Evolutionary conservation across 176 grass and related monocot genomes (phyloP).

Genomic region (Coix lacrymajobi): DNA sequence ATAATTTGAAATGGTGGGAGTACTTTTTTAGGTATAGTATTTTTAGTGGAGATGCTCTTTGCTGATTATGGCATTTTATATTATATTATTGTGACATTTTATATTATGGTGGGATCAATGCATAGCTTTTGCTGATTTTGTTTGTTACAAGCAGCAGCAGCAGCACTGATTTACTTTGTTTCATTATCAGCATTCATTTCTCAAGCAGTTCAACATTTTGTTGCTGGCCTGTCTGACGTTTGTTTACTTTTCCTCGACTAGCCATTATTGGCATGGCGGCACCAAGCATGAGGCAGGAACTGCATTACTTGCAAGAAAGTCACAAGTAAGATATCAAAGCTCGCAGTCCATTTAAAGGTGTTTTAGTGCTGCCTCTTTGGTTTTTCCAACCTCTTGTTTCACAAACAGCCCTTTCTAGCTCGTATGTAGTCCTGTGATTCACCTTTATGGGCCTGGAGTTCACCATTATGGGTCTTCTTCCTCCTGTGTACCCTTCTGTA

Average conservation of each 20-base stretch:
- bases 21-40: neutral
- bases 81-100: neutral
- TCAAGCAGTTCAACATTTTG: neutral
- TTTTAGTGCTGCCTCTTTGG: neutral
- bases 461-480: neutral
- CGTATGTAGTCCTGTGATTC: neutral
- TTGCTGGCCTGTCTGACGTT: neutral
- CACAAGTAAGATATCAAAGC: constrained; percentile 23
- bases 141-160: neutral
- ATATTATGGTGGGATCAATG: no score
- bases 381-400: neutral
- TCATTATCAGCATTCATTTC: neutral
- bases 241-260: constrained; percentile 1
- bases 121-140: no score
- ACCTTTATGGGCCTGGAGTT: neutral
- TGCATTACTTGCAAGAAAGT: constrained; percentile 42
- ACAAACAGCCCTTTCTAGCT: neutral
- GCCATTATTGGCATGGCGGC: constrained; percentile 9
- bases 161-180: neutral
- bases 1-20: neutral
- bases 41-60: neutral
- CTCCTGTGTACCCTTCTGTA: neutral
- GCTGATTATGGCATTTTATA: neutral
- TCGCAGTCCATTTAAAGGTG: neutral
- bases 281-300: constrained; percentile 48